Conservation (phyloP, 768 basidiomycete genomes). For the Boletales sp. region DNA sequence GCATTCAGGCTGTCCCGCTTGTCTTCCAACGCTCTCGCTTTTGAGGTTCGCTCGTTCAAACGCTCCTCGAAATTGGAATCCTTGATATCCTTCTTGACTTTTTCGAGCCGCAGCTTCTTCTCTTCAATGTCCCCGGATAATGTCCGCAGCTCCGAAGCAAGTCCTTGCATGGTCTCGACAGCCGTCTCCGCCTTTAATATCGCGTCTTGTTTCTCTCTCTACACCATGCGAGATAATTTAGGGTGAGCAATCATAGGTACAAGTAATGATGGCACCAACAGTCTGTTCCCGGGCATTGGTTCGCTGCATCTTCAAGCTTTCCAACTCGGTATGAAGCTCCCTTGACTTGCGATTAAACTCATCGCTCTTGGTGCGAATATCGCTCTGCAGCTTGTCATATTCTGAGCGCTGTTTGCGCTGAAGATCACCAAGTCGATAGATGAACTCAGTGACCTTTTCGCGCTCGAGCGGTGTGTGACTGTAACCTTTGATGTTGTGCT, state of each 20-base stretch:
- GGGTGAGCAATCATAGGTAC: not conserved
- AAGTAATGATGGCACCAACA: conserved; percentile 35
- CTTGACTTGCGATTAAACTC: conserved; percentile 61
- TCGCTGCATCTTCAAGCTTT: conserved; percentile 52
- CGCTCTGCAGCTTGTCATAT: conserved; percentile 66
- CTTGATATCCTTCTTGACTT: conserved; percentile 55
- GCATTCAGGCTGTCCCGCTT: conserved; percentile 62
- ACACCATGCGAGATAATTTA: not conserved
- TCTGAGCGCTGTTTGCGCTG: conserved; percentile 60
- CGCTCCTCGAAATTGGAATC: conserved; percentile 63
- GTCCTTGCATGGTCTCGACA: conserved; percentile 53
- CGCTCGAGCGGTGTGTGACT: conserved; percentile 66
- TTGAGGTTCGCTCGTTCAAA: conserved; percentile 49
- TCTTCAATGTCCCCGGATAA: conserved; percentile 66
- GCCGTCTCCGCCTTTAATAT: conserved; percentile 51
- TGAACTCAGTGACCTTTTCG: conserved; percentile 71
- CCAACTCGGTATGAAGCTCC: conserved; percentile 52
- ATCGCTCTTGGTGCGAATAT: conserved; percentile 53
- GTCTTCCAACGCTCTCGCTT: conserved; percentile 61
- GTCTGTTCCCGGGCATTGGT: conserved; percentile 52
- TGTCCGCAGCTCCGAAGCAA: conserved; percentile 52
- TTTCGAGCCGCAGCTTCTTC: conserved; percentile 57
- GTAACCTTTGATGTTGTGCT: conserved; percentile 72
- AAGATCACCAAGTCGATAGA: conserved; percentile 58
- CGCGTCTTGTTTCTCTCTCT: conserved; percentile 50